phyloP scores from a whole-genome alignment of 257 asterid species.

The Pogostemon cablin region DNA sequence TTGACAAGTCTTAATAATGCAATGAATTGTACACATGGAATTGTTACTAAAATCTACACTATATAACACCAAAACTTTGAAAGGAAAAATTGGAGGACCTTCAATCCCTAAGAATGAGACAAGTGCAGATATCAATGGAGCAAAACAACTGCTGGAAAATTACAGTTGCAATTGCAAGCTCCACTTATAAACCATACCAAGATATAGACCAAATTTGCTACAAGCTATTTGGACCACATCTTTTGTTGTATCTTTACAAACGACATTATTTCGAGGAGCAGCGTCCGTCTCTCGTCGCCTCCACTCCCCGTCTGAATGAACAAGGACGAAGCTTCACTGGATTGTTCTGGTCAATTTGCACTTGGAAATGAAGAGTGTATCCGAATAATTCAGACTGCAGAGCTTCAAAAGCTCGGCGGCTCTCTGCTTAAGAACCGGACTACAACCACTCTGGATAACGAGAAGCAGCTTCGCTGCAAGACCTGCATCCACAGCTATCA shows the following conservation, averaged over 20 bases:
- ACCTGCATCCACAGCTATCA: constrained; percentile 66
- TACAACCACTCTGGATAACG: constrained; percentile 72
- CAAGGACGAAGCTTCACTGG: constrained; percentile 44
- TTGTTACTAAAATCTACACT: constrained; percentile 34
- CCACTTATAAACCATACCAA: constrained; percentile 30
- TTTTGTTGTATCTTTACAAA: constrained; percentile 44
- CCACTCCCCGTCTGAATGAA: not conserved
- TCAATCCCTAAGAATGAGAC: constrained; percentile 34
- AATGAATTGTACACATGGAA: constrained; percentile 42
- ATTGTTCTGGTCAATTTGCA: constrained; percentile 71
- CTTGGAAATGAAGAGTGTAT: constrained; percentile 67
- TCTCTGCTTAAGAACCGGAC: constrained; percentile 55
- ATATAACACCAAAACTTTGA: constrained; percentile 35
- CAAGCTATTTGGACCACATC: constrained; percentile 29
- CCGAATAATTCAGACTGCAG: constrained; percentile 63
- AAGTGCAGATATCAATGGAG: constrained; percentile 35
- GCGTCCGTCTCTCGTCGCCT: constrained; percentile 15
- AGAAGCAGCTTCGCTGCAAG: constrained; percentile 70
- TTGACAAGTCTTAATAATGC: not conserved
- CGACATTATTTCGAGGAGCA: constrained; percentile 18
- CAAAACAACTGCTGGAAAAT: constrained; percentile 48
- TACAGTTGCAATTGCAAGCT: constrained; percentile 49
- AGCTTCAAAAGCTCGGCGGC: constrained; percentile 76
- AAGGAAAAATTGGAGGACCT: constrained; percentile 33
- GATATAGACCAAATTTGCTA: constrained; percentile 8